A percentile compares a stretch with the other conserved stretches of the same genome.
These are phyloP conservation scores for Neolentinus lepideus DNA, from an alignment of 1,284 basidiomycete species.

Conservation along the genomic window DNA sequence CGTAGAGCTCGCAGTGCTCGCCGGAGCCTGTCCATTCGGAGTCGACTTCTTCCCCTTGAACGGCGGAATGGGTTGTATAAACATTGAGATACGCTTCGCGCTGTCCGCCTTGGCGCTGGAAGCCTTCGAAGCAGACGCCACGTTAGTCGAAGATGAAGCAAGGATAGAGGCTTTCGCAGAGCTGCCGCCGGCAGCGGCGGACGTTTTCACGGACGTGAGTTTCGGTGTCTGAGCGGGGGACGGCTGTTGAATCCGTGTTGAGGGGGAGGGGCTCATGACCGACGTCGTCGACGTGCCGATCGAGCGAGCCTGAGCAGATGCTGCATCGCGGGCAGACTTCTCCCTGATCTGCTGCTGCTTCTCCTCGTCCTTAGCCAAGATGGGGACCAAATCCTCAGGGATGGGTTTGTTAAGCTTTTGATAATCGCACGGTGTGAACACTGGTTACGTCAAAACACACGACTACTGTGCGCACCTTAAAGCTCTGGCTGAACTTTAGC, in stretches of 20 bases:
- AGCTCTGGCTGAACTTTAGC: slow-evolving; percentile 86
- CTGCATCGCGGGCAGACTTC: slow-evolving; percentile 64
- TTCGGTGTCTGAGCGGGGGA: slow-evolving; percentile 5
- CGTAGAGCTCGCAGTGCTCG: slow-evolving; percentile 18
- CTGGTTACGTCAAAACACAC: neutral
- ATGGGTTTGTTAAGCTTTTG: slow-evolving; percentile 85
- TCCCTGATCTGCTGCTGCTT: slow-evolving; percentile 81
- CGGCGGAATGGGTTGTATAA: slow-evolving; percentile 87
- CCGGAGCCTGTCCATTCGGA: slow-evolving; percentile 19
- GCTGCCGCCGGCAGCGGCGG: neutral
- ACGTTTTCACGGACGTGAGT: neutral
- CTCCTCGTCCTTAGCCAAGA: slow-evolving; percentile 85
- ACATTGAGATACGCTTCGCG: slow-evolving; percentile 35
- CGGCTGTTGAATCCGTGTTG: slow-evolving; percentile 5
- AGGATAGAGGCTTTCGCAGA: slow-evolving; percentile 2
- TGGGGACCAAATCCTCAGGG: slow-evolving; percentile 89
- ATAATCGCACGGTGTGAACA: neutral
- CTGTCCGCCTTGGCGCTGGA: slow-evolving; percentile 20
- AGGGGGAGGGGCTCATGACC: slow-evolving; percentile 22
- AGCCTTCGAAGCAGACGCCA: slow-evolving; percentile 18
- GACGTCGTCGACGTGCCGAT: slow-evolving; percentile 44
- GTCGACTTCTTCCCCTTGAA: slow-evolving; percentile 64
- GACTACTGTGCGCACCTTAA: slow-evolving; percentile 60
- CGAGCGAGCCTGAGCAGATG: slow-evolving; percentile 52
- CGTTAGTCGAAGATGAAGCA: slow-evolving; percentile 9